Evolutionary conservation across 768 basidiomycete genomes (phyloP).

Genomic region (Lentinula lateritia): DNA sequence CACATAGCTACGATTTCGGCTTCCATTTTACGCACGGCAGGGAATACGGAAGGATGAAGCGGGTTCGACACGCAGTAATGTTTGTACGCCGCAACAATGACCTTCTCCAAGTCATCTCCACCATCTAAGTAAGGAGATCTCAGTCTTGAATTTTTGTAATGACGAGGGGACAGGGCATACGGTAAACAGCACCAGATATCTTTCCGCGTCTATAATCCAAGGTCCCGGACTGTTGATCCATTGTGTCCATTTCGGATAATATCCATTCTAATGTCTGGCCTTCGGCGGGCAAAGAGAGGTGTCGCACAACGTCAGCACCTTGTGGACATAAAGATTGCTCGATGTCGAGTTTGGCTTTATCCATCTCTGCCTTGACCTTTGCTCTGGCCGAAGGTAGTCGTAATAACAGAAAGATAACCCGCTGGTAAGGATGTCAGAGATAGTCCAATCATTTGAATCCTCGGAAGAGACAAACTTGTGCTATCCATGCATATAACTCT

Average conservation of each 20-base stretch:
- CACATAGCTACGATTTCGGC: conserved; percentile 91
- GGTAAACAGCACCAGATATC: conserved; percentile 82
- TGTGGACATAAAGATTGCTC: conserved; percentile 64
- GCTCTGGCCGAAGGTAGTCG: conserved; percentile 54
- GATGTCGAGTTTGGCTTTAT: conserved; percentile 57
- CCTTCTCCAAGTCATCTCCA: conserved; percentile 70
- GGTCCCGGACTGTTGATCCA: conserved; percentile 56
- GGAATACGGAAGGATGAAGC: conserved; percentile 90
- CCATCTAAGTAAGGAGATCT: conserved; percentile 48
- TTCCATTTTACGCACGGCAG: conserved; percentile 94
- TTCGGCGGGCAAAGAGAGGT: conserved; percentile 58
- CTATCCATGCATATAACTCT: conserved; percentile 50
- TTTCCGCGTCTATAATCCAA: conserved; percentile 67
- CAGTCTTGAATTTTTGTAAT: background rate
- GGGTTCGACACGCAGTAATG: conserved; percentile 86
- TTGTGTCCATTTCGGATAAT: conserved; percentile 68
- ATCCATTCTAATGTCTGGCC: conserved; percentile 74
- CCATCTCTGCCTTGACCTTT: conserved; percentile 62
- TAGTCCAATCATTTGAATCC: background rate
- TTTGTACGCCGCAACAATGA: conserved; percentile 77
- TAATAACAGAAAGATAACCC: conserved; percentile 49
- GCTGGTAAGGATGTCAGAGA: conserved; percentile 27
- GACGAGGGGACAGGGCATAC: conserved; percentile 33
- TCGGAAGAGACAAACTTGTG: conserved; percentile 33
- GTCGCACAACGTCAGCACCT: conserved; percentile 54